A percentile compares a stretch with the other conserved stretches of the same genome.
Evolutionary conservation across 192 early-diverging fungal species (phyloP).

Genomic region (Backusella macrospora): DNA sequence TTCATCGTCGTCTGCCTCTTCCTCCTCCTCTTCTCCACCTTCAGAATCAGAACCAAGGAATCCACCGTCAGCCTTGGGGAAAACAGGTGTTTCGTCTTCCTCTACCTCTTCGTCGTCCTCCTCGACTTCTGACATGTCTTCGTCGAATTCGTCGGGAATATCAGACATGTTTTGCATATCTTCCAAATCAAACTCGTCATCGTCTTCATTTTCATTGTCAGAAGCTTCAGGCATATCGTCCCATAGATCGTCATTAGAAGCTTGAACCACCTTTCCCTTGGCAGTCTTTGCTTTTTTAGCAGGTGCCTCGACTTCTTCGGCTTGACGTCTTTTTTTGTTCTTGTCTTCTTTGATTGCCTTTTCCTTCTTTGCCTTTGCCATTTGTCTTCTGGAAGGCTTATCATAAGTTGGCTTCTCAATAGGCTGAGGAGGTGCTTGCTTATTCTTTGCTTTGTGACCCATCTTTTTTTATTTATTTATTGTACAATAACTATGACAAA

Average conservation of each 20-base stretch:
- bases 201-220: slow-evolving; percentile 32
- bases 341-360: not conserved
- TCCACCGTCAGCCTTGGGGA: slow-evolving; percentile 29
- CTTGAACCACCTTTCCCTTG: not conserved
- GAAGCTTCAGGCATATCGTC: slow-evolving; percentile 40
- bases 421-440: slow-evolving; percentile 41
- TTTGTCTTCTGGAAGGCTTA: slow-evolving; percentile 8
- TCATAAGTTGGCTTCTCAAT: slow-evolving; percentile 22
- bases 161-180: slow-evolving; percentile 31
- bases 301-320: slow-evolving; percentile 18
- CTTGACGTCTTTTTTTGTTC: slow-evolving; percentile 12
- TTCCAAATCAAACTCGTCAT: slow-evolving; percentile 44
- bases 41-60: slow-evolving; percentile 37
- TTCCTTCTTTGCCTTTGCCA: slow-evolving; percentile 1
- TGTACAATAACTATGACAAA: not conserved
- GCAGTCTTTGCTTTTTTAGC: slow-evolving; percentile 22
- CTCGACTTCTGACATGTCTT: slow-evolving; percentile 32
- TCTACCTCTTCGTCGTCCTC: slow-evolving; percentile 48
- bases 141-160: slow-evolving; percentile 34
- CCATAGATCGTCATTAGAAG: slow-evolving; percentile 26
- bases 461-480: slow-evolving; percentile 20
- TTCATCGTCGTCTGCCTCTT: slow-evolving; percentile 47
- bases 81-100: slow-evolving; percentile 44
- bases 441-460: slow-evolving; percentile 41
- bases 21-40: slow-evolving; percentile 31